Evolutionary conservation across 1,284 basidiomycete genomes (phyloP).

Genomic region (Moniliophthora roreri): DNA sequence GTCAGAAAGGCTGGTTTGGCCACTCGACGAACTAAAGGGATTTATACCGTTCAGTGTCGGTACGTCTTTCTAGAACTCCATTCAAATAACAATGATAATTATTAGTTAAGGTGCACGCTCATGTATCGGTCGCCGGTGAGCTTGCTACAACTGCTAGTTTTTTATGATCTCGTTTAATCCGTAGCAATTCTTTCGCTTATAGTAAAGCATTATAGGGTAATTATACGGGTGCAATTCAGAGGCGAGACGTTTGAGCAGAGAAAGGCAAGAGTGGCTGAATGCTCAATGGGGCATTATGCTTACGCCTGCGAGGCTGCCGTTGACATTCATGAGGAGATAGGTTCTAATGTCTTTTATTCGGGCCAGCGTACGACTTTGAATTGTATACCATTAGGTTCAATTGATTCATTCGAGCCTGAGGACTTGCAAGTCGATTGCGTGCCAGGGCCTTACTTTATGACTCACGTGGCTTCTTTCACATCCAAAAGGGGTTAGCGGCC

Average conservation of each 20-base stretch:
- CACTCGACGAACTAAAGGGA: too few relatives aligned
- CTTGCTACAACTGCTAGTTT: neutral
- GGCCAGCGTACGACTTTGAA: too few relatives aligned
- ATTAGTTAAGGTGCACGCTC: slow-evolving; percentile 37
- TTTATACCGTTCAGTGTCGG: slow-evolving; percentile 54
- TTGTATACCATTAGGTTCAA: too few relatives aligned
- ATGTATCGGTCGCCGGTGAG: slow-evolving; percentile 50
- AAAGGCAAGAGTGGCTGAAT: slow-evolving; percentile 24
- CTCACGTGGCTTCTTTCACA: too few relatives aligned
- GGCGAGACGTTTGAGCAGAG: slow-evolving; percentile 29
- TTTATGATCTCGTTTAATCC: neutral
- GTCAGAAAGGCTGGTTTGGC: too few relatives aligned
- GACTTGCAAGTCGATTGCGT: too few relatives aligned
- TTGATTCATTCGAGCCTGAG: too few relatives aligned
- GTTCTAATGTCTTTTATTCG: too few relatives aligned
- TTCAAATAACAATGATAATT: neutral
- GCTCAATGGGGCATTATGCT: slow-evolving; percentile 20
- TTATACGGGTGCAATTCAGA: slow-evolving; percentile 29
- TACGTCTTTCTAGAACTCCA: slow-evolving; percentile 18
- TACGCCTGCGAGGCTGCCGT: slow-evolving; percentile 12
- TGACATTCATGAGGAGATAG: neutral
- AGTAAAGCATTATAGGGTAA: neutral
- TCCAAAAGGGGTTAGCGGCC: too few relatives aligned
- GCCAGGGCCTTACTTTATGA: too few relatives aligned
- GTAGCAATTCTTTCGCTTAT: slow-evolving; percentile 37